A percentile compares a stretch with the other conserved stretches of the same genome.
phyloP scores from a whole-genome alignment of 768 basidiomycete genomes.

The Thelephora ganbajun region DNA sequence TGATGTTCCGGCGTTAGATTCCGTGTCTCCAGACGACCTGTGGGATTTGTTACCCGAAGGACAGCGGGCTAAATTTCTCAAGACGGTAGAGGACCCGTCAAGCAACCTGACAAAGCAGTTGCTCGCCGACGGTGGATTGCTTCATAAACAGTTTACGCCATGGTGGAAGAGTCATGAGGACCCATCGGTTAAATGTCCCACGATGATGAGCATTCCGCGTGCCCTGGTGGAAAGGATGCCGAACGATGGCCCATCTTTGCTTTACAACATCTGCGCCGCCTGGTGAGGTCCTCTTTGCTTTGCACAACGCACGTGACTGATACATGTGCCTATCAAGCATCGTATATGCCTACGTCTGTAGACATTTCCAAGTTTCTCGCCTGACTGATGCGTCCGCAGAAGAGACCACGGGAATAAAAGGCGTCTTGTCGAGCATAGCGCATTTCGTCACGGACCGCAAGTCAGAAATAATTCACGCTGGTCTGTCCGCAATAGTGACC shows the following conservation, averaged over 20 bases:
- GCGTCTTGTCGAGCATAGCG: conserved; percentile 34
- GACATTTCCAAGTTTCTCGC: conserved; percentile 45
- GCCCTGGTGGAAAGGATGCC: conserved; percentile 24
- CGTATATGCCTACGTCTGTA: conserved; percentile 53
- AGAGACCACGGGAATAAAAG: conserved; percentile 28
- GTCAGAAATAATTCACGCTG: conserved; percentile 38
- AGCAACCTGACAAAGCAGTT: conserved; percentile 47
- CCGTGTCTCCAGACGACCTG: conserved; percentile 38
- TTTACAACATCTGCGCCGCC: conserved; percentile 59
- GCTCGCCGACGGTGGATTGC: conserved; percentile 41
- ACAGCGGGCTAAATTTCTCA: conserved; percentile 47
- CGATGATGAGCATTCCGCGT: conserved; percentile 31
- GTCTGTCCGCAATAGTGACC: conserved; percentile 37
- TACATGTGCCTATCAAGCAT: conserved; percentile 16
- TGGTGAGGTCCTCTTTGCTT: conserved; percentile 32
- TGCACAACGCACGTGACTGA: neutral
- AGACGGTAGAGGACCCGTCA: conserved; percentile 44
- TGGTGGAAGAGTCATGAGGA: conserved; percentile 52
- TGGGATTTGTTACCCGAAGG: conserved; percentile 47
- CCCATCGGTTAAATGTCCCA: neutral
- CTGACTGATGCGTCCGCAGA: conserved; percentile 29
- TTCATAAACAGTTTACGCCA: conserved; percentile 34
- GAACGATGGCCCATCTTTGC: conserved; percentile 20
- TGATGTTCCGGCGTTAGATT: conserved; percentile 24
- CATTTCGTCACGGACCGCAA: conserved; percentile 54